Percentiles rank a stretch among this genome's conserved stretches.
Evolutionary conservation across 129 eudicot species (phyloP).

Genomic region (Arctium lappa): DNA sequence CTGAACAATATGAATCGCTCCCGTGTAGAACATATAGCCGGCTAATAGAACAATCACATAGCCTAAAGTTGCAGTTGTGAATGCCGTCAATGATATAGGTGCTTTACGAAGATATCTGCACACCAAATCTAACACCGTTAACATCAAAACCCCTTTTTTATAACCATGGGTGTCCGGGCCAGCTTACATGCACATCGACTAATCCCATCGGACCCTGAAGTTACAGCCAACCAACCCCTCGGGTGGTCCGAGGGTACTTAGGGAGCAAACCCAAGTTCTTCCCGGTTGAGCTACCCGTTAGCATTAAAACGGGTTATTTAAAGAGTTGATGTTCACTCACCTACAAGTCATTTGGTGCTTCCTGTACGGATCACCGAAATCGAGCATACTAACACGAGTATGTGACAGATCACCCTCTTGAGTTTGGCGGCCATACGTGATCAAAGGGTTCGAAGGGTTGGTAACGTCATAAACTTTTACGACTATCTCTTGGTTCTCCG

Average conservation of each 20-base stretch:
- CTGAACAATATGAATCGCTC: conserved; percentile 56
- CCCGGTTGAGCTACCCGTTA: too few species aligned
- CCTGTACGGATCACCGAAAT: conserved; percentile 86
- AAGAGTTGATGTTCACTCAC: conserved; percentile 22
- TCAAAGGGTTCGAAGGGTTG: conserved; percentile 62
- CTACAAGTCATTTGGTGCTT: conserved; percentile 82
- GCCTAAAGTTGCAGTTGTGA: conserved; percentile 35
- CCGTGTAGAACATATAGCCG: conserved; percentile 54
- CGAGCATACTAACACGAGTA: conserved; percentile 54
- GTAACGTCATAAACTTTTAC: conserved; percentile 83
- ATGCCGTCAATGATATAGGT: conserved; percentile 53
- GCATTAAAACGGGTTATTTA: too few species aligned
- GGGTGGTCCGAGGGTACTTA: too few species aligned
- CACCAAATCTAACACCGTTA: neutral
- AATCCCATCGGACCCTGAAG: too few species aligned
- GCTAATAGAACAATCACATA: conserved; percentile 46
- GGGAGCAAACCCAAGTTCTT: too few species aligned
- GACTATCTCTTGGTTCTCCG: conserved; percentile 72
- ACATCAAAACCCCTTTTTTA: neutral
- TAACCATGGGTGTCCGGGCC: neutral
- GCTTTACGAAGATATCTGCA: conserved; percentile 65
- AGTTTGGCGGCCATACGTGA: conserved; percentile 66
- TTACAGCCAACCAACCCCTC: too few species aligned
- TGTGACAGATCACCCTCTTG: conserved; percentile 64
- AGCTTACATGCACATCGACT: neutral